These are phyloP conservation scores for Aspergillus cristatus DNA, from an alignment of 495 filamentous ascomycete species.

Conservation along the genomic window DNA sequence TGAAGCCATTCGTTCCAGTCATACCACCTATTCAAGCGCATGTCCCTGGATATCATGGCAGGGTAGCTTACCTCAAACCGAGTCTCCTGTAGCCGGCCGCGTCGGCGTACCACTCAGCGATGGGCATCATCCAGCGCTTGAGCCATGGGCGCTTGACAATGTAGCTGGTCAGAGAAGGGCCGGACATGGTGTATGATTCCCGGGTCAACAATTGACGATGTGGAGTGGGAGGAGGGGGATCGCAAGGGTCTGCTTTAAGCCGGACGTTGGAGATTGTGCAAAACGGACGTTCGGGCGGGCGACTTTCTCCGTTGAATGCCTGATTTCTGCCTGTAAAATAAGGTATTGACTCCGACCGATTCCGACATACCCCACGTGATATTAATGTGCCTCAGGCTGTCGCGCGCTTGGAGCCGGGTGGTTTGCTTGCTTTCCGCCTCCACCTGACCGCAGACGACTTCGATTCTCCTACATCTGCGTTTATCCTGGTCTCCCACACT, in stretches of 20 bases:
- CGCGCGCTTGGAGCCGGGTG: conserved; percentile 5
- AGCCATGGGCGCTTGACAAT: conserved; percentile 80
- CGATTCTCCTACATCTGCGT: conserved; percentile 12
- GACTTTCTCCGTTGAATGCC: conserved; percentile 20
- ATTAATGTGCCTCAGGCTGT: conserved; percentile 21
- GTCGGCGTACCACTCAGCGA: conserved; percentile 77
- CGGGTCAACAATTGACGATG: conserved; percentile 20
- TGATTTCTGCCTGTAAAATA: conserved; percentile 7
- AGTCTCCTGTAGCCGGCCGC: conserved; percentile 87
- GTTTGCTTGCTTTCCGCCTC: not conserved
- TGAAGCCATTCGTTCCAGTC: not conserved
- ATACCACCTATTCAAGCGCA: not conserved
- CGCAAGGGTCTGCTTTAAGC: conserved; percentile 28
- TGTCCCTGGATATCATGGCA: conserved; percentile 2
- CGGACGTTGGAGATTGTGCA: conserved; percentile 42
- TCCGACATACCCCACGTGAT: conserved; percentile 8
- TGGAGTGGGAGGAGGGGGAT: conserved; percentile 16
- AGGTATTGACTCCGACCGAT: conserved; percentile 1
- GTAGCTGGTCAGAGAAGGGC: conserved; percentile 60
- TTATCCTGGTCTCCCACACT: conserved; percentile 3
- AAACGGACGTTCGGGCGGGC: conserved; percentile 32
- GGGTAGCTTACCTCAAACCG: conserved; percentile 64
- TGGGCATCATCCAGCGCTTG: conserved; percentile 59
- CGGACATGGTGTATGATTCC: conserved; percentile 54
- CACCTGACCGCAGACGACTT: conserved; percentile 2